phyloP scores from a whole-genome alignment of 164 flowering plant species.

The Magnolia kwangsiensis region DNA sequence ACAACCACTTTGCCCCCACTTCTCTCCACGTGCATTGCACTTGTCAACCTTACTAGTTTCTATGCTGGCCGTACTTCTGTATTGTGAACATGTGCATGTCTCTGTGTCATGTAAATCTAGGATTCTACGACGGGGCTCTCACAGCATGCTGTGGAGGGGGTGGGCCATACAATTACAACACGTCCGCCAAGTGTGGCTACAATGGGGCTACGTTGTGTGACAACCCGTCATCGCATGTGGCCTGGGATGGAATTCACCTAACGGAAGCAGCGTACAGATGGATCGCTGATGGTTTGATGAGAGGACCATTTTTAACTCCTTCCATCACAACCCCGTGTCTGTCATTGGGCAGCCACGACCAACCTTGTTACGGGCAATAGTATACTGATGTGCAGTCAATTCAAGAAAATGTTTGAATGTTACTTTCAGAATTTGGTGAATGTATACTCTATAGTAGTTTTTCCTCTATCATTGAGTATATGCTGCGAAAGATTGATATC shows the following conservation, averaged over 20 bases:
- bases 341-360: neutral
- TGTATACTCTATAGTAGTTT: no score
- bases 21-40: no score
- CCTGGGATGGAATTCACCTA: neutral
- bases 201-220: neutral
- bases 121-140: neutral
- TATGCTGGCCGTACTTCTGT: no score
- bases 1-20: no score
- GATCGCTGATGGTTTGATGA: neutral
- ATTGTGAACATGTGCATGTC: no score
- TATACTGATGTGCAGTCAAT: no score
- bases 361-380: neutral
- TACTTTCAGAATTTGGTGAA: no score
- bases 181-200: neutral
- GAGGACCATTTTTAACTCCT: neutral
- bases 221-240: neutral
- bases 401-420: no score
- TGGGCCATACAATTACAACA: neutral
- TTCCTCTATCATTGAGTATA: no score
- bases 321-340: neutral
- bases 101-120: neutral
- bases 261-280: neutral
- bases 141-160: neutral
- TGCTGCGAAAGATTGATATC: no score
- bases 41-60: no score